Evolutionary conservation across 2,329 filamentous ascomycete genomes (phyloP).

Genomic region (Arthrobotrys entomopaga): DNA sequence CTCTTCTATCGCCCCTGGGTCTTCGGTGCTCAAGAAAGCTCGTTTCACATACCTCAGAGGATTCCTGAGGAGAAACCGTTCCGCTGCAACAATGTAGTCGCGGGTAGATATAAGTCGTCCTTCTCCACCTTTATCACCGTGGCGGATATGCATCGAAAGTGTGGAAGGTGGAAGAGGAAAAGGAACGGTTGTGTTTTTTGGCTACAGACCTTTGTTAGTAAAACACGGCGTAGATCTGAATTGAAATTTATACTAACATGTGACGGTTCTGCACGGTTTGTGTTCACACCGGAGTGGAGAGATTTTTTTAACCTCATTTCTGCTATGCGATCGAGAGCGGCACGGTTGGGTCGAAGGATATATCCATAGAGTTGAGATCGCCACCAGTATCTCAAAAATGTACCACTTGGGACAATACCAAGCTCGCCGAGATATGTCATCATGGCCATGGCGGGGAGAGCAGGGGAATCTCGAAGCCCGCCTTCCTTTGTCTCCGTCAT

Average conservation of each 20-base stretch:
- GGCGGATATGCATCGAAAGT: slow-evolving; percentile 46
- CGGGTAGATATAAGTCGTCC: slow-evolving; percentile 44
- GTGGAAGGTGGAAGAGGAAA: slow-evolving; percentile 47
- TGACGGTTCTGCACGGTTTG: slow-evolving; percentile 21
- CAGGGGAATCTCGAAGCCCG: slow-evolving; percentile 12
- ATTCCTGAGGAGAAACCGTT: slow-evolving; percentile 42
- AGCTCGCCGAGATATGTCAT: slow-evolving; percentile 28
- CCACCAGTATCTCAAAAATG: slow-evolving; percentile 52
- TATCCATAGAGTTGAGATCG: slow-evolving; percentile 48
- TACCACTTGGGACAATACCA: slow-evolving; percentile 26
- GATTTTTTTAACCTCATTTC: slow-evolving; percentile 43
- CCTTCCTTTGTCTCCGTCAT: slow-evolving; percentile 15
- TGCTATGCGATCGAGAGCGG: slow-evolving; percentile 30
- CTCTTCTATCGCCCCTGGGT: slow-evolving; percentile 41
- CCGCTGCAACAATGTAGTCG: slow-evolving; percentile 46
- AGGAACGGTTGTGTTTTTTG: slow-evolving; percentile 15
- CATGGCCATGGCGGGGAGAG: slow-evolving; percentile 23
- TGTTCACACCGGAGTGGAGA: slow-evolving; percentile 30
- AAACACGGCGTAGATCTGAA: neutral
- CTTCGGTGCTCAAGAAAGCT: slow-evolving; percentile 50
- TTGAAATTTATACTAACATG: slow-evolving; percentile 11
- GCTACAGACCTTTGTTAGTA: slow-evolving; percentile 14
- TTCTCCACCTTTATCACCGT: slow-evolving; percentile 51
- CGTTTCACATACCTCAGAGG: slow-evolving; percentile 45
- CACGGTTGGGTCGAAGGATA: slow-evolving; percentile 39